Conservation (phyloP, 257 asterid genomes). For the Mentha longifolia region DNA sequence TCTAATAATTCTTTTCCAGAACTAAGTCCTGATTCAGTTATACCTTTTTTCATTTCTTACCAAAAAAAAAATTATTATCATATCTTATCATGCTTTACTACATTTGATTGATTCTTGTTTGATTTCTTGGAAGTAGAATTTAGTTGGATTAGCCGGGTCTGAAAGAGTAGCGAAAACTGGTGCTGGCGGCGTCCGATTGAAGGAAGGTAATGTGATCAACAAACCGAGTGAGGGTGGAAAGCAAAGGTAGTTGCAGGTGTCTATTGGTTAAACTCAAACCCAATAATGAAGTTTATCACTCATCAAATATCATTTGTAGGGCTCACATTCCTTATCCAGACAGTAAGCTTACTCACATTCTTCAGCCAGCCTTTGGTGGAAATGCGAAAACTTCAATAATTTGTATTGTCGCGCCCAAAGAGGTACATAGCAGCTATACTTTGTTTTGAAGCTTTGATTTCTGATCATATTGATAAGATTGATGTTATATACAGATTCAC, state of each 20-base stretch:
- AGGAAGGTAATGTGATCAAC: constrained; percentile 97
- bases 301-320: constrained; percentile 49
- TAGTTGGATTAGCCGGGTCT: constrained; percentile 90
- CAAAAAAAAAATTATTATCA: neutral
- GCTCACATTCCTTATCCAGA: constrained; percentile 99
- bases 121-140: too few species aligned
- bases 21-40: neutral
- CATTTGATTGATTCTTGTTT: constrained; percentile 22
- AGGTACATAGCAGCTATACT: constrained; percentile 54
- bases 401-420: constrained; percentile 98
- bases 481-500: constrained; percentile 60
- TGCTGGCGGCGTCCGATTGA: constrained; percentile 96
- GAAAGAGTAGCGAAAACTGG: constrained; percentile 97
- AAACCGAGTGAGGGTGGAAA: constrained; percentile 94
- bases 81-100: neutral
- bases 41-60: neutral
- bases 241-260: constrained; percentile 65
- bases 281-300: constrained; percentile 30
- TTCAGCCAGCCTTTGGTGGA: constrained; percentile 99
- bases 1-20: neutral
- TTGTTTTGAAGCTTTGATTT: constrained; percentile 12
- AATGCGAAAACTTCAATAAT: constrained; percentile 97
- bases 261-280: neutral
- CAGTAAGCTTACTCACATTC: constrained; percentile 97
- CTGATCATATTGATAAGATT: constrained; percentile 16